Percentiles rank a stretch among this genome's conserved stretches.
phyloP scores from a whole-genome alignment of 1,284 basidiomycete species.

The Spongispora temasekensis region DNA sequence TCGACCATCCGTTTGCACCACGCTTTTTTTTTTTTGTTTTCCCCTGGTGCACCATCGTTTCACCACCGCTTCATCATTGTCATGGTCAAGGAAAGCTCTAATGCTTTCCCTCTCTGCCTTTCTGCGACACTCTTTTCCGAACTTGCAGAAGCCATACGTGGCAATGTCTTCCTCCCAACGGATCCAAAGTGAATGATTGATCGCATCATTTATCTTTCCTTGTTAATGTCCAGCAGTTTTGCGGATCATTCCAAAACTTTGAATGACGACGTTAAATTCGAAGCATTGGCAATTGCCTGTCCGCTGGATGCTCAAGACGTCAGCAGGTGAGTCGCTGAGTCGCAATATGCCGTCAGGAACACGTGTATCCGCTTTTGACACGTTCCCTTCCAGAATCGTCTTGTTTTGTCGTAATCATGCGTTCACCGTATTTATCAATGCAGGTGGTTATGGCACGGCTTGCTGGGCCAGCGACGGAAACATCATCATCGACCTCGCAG shows the following conservation, averaged over 20 bases:
- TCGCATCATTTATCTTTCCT: not conserved
- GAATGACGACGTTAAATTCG: not conserved
- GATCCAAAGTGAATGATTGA: not conserved
- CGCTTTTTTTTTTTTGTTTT: no score
- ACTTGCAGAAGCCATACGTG: no score
- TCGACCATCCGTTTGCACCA: no score
- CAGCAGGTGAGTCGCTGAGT: not conserved
- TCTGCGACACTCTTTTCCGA: no score
- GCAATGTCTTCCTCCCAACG: no score
- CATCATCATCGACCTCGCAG: not conserved
- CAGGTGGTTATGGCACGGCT: not conserved
- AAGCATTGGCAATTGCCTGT: not conserved
- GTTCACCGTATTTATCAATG: not conserved
- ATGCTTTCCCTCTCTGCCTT: no score
- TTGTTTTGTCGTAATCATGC: not conserved
- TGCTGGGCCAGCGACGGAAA: not conserved
- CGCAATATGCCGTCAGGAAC: not conserved
- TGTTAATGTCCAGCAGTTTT: not conserved
- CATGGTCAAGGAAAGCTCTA: no score
- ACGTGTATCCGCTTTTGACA: not conserved
- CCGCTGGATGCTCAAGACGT: not conserved
- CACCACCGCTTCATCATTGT: no score
- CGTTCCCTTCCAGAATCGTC: not conserved
- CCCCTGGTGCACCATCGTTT: no score
- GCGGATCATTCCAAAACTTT: not conserved